phyloP scores from a whole-genome alignment of 768 basidiomycete species.

The Auriscalpium orientale region DNA sequence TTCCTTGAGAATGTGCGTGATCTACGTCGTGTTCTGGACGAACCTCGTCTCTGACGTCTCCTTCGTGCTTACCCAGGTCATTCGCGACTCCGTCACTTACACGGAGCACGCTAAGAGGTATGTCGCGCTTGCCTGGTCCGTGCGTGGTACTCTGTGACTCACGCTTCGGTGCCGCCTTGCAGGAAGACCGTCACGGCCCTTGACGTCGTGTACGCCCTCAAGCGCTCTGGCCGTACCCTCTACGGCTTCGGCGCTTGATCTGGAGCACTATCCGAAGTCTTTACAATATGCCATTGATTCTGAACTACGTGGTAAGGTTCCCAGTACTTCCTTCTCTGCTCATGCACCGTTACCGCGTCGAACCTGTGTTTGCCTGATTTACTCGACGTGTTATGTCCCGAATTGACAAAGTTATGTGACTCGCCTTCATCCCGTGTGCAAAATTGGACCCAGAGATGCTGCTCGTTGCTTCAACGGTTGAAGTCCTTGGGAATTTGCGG shows the following conservation, averaged over 20 bases:
- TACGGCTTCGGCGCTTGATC: slow-evolving; percentile 46
- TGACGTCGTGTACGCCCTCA: slow-evolving; percentile 56
- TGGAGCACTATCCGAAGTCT: too few species aligned
- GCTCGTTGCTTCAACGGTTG: too few species aligned
- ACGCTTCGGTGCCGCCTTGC: not conserved
- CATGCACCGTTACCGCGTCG: too few species aligned
- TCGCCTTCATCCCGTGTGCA: too few species aligned
- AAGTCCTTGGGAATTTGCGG: too few species aligned
- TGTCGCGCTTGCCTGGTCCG: not conserved
- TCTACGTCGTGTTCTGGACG: slow-evolving; percentile 7
- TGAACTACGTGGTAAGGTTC: too few species aligned
- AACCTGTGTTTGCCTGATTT: too few species aligned
- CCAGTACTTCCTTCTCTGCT: too few species aligned
- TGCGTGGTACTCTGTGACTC: not conserved
- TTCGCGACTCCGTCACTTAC: slow-evolving; percentile 54
- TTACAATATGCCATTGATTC: too few species aligned
- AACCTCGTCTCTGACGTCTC: not conserved
- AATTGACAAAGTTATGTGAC: too few species aligned
- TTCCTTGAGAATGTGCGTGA: slow-evolving; percentile 42
- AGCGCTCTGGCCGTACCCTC: slow-evolving; percentile 50
- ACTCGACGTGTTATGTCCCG: too few species aligned
- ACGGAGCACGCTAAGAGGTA: slow-evolving; percentile 57
- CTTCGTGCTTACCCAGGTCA: slow-evolving; percentile 24
- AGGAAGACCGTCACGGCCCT: slow-evolving; percentile 48
- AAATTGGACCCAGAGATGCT: too few species aligned